Evolutionary conservation across 2,329 filamentous ascomycete species (phyloP), one percentile per base, ranked within the genome.

Genomic region (Apiospora hydei): DNA sequence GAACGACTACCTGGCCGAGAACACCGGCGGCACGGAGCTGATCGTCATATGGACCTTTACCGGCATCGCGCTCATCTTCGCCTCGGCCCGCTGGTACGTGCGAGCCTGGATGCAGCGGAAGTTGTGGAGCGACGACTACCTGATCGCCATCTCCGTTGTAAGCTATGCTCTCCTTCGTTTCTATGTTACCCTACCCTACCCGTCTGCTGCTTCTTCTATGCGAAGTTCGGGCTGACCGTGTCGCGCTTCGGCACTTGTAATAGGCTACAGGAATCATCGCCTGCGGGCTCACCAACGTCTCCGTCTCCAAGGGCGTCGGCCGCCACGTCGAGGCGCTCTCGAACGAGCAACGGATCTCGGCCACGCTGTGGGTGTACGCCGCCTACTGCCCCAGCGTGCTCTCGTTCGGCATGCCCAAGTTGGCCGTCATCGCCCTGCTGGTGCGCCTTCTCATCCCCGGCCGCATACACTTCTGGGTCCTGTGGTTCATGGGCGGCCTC

Each of bases 121-220:
- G 43, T 69, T 83, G 21, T 78, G 81, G 1, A 69, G 78, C 4
- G 83, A 85, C 69, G 83, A 84, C 72, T 83, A 78, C 67, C 70
- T 84, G 26, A 84, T 84, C 72, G 72, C 78, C 0, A 18, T 76
- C 2, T 79, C 82, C 1, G 75, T 82, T 73, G 81, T 82, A 72
- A 76, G 76, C 34, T 38, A 43, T 13, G 57, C 57, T 18, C n/a
- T n/a, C n/a, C 3, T 11, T 21, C 10, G n/a, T 6, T 8, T 21
- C 47, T 24, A 11, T 7, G 7, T 24, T 13, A 4, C 21, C 47
- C 7, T 38, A 3, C 34, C 7, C 34, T 38, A 38, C 34, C 34
- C 7, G 7, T 4, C 34, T 38, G 7, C 7, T 38, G 34, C 34
- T 38, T 38, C 0, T 7, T 10, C 6, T 10, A 49, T 1, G 8